These are phyloP conservation scores for Erysimum cheiri DNA, from an alignment of 441 rosid genomes.

Conservation along the genomic window DNA sequence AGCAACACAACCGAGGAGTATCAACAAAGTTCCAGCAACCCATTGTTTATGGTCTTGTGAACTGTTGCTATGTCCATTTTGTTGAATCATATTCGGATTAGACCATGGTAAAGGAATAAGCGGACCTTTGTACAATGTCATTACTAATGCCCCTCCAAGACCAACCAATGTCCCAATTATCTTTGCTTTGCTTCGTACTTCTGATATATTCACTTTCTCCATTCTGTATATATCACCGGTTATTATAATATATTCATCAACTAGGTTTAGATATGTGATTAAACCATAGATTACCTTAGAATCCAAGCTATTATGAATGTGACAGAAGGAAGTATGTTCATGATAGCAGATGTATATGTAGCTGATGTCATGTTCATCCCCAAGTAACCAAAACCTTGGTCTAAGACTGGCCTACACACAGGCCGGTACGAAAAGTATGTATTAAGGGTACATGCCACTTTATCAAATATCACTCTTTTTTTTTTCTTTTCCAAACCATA, in stretches of 20 bases:
- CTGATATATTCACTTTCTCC: constrained; percentile 58
- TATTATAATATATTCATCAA: background rate
- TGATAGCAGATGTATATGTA: constrained; percentile 64
- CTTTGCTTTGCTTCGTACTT: constrained; percentile 61
- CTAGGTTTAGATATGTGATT: background rate
- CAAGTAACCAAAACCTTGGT: constrained; percentile 66
- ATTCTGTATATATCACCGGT: constrained; percentile 45
- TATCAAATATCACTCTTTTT: background rate
- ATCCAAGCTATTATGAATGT: constrained; percentile 71
- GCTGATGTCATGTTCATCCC: constrained; percentile 83
- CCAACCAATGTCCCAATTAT: constrained; percentile 64
- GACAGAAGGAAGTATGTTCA: constrained; percentile 73
- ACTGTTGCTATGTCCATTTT: constrained; percentile 20
- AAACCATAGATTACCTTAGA: constrained; percentile 51
- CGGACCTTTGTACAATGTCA: constrained; percentile 77
- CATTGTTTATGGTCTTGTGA: constrained; percentile 54
- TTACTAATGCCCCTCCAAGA: constrained; percentile 65
- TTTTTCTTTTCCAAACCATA: background rate
- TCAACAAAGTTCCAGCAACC: constrained; percentile 63
- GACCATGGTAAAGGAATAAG: constrained; percentile 53
- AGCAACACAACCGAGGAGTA: constrained; percentile 65
- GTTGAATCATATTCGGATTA: constrained; percentile 24
- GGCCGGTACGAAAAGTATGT: background rate
- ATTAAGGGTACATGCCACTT: constrained; percentile 7
- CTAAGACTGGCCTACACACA: constrained; percentile 71